Evolutionary conservation across 2,329 filamentous ascomycete genomes (phyloP).

Genomic region (Neocucurbitaria cava): DNA sequence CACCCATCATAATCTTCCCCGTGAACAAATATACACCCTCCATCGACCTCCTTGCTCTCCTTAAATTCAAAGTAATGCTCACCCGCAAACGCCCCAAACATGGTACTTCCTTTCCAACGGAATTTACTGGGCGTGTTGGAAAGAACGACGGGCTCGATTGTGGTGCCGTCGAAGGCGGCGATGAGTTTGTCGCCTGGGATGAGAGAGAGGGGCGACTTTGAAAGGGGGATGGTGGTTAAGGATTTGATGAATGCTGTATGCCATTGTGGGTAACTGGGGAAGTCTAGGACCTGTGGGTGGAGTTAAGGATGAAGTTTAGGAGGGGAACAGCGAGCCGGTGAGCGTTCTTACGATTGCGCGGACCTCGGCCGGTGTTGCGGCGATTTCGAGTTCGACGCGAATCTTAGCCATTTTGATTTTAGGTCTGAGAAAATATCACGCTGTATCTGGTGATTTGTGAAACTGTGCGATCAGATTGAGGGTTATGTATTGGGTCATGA

Average conservation of each 20-base stretch:
- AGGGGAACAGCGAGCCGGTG: not conserved
- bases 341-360: conserved; percentile 1
- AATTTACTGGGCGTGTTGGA: conserved; percentile 3
- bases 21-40: conserved; percentile 8
- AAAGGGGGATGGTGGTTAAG: not conserved
- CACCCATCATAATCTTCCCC: conserved; percentile 11
- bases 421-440: not conserved
- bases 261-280: conserved; percentile 9
- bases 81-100: conserved; percentile 6
- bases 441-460: not conserved
- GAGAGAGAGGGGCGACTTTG: not conserved
- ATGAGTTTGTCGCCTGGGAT: not conserved
- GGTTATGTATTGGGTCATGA: not conserved
- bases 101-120: conserved; percentile 3
- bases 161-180: not conserved
- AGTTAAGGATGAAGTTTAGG: not conserved
- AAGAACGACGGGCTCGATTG: not conserved
- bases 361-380: conserved; percentile 5
- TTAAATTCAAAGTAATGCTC: conserved; percentile 9
- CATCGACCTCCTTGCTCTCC: conserved; percentile 2
- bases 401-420: not conserved
- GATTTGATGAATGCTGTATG: conserved; percentile 7
- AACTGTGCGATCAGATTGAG: not conserved
- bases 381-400: conserved; percentile 5
- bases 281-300: conserved; percentile 6